Conservation (phyloP, 495 filamentous ascomycete genomes). For the Podospora didyma region DNA sequence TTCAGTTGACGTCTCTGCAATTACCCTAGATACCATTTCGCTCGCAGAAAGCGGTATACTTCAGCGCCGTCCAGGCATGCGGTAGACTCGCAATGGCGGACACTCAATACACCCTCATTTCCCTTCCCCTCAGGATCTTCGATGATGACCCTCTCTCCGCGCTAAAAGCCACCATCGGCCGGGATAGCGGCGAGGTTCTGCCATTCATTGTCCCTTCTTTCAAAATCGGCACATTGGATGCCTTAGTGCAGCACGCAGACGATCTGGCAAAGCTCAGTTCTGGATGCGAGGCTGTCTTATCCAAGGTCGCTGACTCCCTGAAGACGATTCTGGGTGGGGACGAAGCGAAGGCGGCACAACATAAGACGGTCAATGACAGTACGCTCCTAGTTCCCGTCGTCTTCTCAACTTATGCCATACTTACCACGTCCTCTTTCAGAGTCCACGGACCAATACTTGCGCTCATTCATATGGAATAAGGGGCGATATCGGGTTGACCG, state of each 20-base stretch:
- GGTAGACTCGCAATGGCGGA: constrained; percentile 30
- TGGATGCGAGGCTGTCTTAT: constrained; percentile 75
- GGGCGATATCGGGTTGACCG: constrained; percentile 93
- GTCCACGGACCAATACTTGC: constrained; percentile 88
- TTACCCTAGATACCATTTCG: too few relatives aligned
- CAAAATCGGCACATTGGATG: constrained; percentile 96
- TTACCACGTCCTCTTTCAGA: constrained; percentile 50
- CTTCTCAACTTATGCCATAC: constrained; percentile 2
- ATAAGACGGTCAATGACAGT: constrained; percentile 97
- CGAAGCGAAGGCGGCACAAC: constrained; percentile 73
- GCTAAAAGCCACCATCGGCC: constrained; percentile 63
- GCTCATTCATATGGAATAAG: constrained; percentile 90
- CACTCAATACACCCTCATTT: constrained; percentile 43
- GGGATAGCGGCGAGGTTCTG: constrained; percentile 70
- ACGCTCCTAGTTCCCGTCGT: constrained; percentile 27
- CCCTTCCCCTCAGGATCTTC: constrained; percentile 45
- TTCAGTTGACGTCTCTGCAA: too few relatives aligned
- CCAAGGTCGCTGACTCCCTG: constrained; percentile 84
- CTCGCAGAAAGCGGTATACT: too few relatives aligned
- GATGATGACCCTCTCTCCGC: constrained; percentile 75
- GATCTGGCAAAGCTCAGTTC: constrained; percentile 84
- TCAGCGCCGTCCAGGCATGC: constrained; percentile 3
- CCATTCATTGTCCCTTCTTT: constrained; percentile 86
- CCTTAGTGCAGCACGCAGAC: constrained; percentile 94
- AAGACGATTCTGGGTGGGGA: constrained; percentile 75